Conservation (phyloP, 495 filamentous ascomycete species). For the Lichenothelia convexa region DNA sequence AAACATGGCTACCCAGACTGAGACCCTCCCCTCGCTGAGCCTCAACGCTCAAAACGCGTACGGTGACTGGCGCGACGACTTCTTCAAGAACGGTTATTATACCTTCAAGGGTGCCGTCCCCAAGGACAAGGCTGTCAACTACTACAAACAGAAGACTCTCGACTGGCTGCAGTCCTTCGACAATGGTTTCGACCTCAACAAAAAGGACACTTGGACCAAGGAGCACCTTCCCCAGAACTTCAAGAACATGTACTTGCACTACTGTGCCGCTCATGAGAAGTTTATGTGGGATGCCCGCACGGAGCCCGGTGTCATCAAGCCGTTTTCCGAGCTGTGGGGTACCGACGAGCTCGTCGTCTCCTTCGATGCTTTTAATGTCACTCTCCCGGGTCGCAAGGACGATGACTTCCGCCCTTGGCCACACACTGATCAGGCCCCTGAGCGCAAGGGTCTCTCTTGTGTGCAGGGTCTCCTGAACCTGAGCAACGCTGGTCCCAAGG, state of each 20-base stretch:
- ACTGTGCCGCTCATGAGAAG: slow-evolving; percentile 25
- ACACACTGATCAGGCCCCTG: slow-evolving; percentile 28
- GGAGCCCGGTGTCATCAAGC: slow-evolving; percentile 24
- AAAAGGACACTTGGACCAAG: slow-evolving; percentile 22
- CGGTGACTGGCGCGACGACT: slow-evolving; percentile 26
- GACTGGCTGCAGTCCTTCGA: slow-evolving; percentile 25
- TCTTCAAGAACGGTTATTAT: slow-evolving; percentile 20
- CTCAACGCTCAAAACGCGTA: too few species aligned
- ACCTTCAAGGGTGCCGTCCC: slow-evolving; percentile 19
- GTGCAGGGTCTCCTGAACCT: slow-evolving; percentile 32
- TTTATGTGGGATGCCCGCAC: slow-evolving; percentile 30
- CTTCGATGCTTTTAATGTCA: slow-evolving; percentile 25
- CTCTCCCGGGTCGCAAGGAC: slow-evolving; percentile 21
- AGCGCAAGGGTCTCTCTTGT: slow-evolving; percentile 26
- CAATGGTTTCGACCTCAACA: slow-evolving; percentile 22
- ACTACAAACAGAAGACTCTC: slow-evolving; percentile 18
- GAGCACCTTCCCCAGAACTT: slow-evolving; percentile 24
- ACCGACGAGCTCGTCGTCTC: slow-evolving; percentile 24
- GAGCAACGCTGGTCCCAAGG: slow-evolving; percentile 24
- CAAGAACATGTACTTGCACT: too few species aligned
- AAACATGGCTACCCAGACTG: too few species aligned
- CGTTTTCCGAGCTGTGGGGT: slow-evolving; percentile 25
- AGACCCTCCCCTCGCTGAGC: too few species aligned
- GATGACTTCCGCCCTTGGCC: too few species aligned
- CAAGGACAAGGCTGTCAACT: slow-evolving; percentile 12